Evolutionary conservation across 2,329 filamentous ascomycete species (phyloP), one percentile per base, ranked within the genome.

Genomic region (Acrocalymma vagum): DNA sequence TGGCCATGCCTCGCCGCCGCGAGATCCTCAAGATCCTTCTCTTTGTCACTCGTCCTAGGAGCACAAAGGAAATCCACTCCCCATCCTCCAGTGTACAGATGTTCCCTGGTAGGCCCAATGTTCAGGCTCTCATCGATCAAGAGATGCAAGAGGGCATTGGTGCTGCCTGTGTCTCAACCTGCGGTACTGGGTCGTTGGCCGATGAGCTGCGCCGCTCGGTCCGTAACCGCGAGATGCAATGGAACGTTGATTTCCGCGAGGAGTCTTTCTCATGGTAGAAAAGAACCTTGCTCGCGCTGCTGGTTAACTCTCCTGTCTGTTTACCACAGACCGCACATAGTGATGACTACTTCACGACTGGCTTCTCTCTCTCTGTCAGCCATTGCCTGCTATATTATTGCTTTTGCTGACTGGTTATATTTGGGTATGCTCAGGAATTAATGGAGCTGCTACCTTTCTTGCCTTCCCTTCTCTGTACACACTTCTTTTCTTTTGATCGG

Each of bases 11-110:
- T 9, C 82, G 85, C 55, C 86, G 92, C 38, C 84, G 88, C 43
- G 90, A 96, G 33, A 79, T 96, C 20, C 80, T 99, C 29, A 86
- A 85, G 55, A 88, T 97, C 59, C 84, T 93, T 58, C 82, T 97
- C 31, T 97, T 95, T 72, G 85, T 97, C 55, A 97, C 94, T 5
- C 81, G 90, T 38, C 93, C 93, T 1, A 86, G 88, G 57, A 89
- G 87, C 64, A 84, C 87, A n/a, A 86, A 85, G 64, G 88, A 95
- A 62, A 88, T 95, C 36, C 79, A 85, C 56, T 90, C 84, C 31
- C 84, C 86, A 4, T 90, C 85, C 40, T 79, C 81, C 3, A 93
- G 87, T 4, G 91, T 97, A 38, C 89, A 92, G 71, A 94, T 97
- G 87, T 90, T 90, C 68, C 88, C 91, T 2, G 93, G 94, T 3